Base-by-base conservation (phyloP, 2,329 filamentous ascomycete species). In the Laburnicola sp. region DNA sequence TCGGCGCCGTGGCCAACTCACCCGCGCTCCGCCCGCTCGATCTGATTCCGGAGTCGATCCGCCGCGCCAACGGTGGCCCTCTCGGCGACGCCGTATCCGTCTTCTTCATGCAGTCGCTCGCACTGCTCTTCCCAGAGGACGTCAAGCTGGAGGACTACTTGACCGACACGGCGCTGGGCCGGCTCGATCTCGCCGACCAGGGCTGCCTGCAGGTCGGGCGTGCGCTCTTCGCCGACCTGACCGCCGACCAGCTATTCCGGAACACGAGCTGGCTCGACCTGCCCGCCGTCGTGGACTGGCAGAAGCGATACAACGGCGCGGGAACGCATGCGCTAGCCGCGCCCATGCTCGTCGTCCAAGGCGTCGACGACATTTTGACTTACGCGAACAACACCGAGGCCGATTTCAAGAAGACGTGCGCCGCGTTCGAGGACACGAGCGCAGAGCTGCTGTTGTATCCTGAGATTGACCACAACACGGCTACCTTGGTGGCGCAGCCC, bases 11-110 rank as follows among this genome's bases (percentile, higher is more conserved):
- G 6, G 58, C 61, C n/a, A 57, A 56, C n/a, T 54, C 56, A 16
- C 59, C 61, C 8, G 61, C 61, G 5, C 48, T 64, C 8, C 61
- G 59, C 3, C 61, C 58, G 4, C 45, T 64, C 2, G 58, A 64
- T 32, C 49, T 62, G 35, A 61, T 62, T 16, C 56, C 56, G 3
- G 59, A 64, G 44, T 62, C 61, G 4, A 39, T 62, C 10, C 52
- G 53, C n/a, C 51, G 58, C 21, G 61, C 59, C 21, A 50, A 48
- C 6, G 59, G 59, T 4, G 58, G 59, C 7, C 58, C 58, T 1
- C 53, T 62, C 9, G 61, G 56, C 21, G 58, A 61, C 26, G 57
- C 58, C 6, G 56, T 62, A 9, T 59, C 59, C 4, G 56, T 62
- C 9, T 56, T 59, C 44, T 57, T 62, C 21, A 21, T 64, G 6